A percentile compares a stretch with the other conserved stretches of the same genome.
phyloP scores from a whole-genome alignment of 148 eudicot genomes.

The Mesembryanthemum crystallinum region DNA sequence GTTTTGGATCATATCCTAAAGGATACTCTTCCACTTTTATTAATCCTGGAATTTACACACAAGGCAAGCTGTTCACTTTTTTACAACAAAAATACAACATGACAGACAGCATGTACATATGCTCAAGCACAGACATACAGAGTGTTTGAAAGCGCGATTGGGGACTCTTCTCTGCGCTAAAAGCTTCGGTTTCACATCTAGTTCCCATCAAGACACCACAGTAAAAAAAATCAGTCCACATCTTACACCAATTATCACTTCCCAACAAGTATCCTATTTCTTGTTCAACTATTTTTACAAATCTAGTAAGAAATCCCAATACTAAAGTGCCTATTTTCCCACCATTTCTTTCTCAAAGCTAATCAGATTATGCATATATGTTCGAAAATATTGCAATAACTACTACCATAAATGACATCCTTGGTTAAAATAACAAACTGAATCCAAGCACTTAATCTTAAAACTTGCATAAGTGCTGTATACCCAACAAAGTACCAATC shows the following conservation, averaged over 20 bases:
- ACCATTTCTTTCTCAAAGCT: neutral
- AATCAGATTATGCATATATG: conserved; percentile 9
- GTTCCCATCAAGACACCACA: neutral
- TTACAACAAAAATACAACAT: neutral
- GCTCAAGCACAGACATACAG: neutral
- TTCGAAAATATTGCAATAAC: conserved; percentile 5
- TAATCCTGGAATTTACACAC: conserved; percentile 9
- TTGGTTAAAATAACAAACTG: neutral
- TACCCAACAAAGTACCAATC: conserved; percentile 8
- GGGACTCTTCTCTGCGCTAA: neutral
- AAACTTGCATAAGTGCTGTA: neutral
- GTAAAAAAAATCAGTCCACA: neutral
- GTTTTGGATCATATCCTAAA: conserved; percentile 16
- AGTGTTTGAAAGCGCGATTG: neutral
- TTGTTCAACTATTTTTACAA: no score
- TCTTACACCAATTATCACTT: neutral
- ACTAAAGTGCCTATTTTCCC: neutral
- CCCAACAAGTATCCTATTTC: no score
- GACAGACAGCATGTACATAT: neutral
- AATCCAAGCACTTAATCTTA: neutral
- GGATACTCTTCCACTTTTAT: conserved; percentile 25
- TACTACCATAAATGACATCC: neutral
- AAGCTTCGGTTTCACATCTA: neutral
- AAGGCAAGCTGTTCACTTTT: neutral
- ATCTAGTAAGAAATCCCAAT: neutral